Percentiles rank a stretch among this genome's conserved stretches.
Conservation (phyloP, 371 early-diverging fungal species). For the Mortierella sp. region DNA sequence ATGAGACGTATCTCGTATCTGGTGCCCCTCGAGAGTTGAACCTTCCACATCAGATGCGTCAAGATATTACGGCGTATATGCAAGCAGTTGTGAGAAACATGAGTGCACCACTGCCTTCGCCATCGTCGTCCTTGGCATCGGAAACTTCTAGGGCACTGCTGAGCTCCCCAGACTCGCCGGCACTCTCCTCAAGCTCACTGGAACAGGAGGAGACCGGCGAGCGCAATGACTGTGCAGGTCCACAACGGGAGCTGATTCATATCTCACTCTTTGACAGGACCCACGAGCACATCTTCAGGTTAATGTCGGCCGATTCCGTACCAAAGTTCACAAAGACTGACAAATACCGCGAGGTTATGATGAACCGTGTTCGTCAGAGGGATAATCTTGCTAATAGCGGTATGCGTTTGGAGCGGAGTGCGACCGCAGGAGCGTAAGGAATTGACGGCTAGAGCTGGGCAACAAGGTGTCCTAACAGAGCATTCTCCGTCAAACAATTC, state of each 20-base stretch:
- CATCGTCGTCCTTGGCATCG: not conserved
- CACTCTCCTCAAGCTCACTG: conserved; percentile 3
- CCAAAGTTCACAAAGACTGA: conserved; percentile 81
- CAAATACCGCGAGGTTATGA: conserved; percentile 59
- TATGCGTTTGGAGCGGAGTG: conserved; percentile 6
- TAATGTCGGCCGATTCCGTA: conserved; percentile 83
- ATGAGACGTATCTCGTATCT: conserved; percentile 36
- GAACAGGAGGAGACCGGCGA: conserved; percentile 1
- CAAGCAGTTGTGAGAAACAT: conserved; percentile 47
- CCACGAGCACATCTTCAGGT: conserved; percentile 76
- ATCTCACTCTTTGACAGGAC: conserved; percentile 71
- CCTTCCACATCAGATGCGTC: conserved; percentile 46
- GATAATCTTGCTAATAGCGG: conserved; percentile 1
- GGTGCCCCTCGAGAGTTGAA: conserved; percentile 42
- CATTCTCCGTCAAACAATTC: no score
- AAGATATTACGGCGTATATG: conserved; percentile 43
- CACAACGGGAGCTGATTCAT: conserved; percentile 53
- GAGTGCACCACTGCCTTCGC: conserved; percentile 10
- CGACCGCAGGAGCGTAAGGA: not conserved
- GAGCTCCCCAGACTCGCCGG: not conserved
- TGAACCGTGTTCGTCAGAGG: conserved; percentile 35
- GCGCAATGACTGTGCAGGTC: not conserved
- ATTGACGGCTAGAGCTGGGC: no score
- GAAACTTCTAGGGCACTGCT: not conserved
- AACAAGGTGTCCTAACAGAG: no score